These are phyloP conservation scores for Hydnomerulius pinastri DNA, from an alignment of 768 basidiomycete genomes.

Conservation along the genomic window DNA sequence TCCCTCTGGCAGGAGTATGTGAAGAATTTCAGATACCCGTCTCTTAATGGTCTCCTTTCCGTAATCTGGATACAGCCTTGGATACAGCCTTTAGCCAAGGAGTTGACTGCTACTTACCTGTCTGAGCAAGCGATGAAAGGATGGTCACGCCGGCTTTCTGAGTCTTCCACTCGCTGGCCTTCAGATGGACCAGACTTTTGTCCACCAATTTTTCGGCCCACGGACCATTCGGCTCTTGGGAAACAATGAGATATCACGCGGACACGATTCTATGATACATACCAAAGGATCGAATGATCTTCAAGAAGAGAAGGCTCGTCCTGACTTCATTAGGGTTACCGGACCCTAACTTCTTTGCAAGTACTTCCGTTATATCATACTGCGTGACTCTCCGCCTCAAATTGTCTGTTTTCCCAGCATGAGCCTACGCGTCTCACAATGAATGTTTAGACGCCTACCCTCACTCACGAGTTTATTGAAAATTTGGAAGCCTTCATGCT, in stretches of 20 bases:
- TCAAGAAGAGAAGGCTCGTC: slow-evolving; percentile 25
- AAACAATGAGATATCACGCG: not conserved
- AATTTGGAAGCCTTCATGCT: slow-evolving; percentile 19
- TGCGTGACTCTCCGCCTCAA: slow-evolving; percentile 2
- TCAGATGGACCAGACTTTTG: slow-evolving; percentile 11
- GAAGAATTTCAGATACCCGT: slow-evolving; percentile 11
- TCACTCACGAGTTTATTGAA: slow-evolving; percentile 14
- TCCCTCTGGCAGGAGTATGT: slow-evolving; percentile 17
- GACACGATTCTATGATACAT: not conserved
- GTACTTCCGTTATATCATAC: slow-evolving; percentile 17
- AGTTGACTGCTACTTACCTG: slow-evolving; percentile 7
- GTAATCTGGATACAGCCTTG: slow-evolving; percentile 11
- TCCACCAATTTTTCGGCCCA: slow-evolving; percentile 12
- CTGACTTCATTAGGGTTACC: slow-evolving; percentile 16
- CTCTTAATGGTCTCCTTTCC: slow-evolving; percentile 11
- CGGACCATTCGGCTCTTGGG: slow-evolving; percentile 9
- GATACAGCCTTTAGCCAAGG: not conserved
- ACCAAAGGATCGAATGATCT: slow-evolving; percentile 14
- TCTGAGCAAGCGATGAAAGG: slow-evolving; percentile 16
- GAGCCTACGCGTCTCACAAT: not conserved
- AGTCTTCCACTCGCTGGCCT: slow-evolving; percentile 7
- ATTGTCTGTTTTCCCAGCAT: not conserved
- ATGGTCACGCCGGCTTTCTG: slow-evolving; percentile 20
- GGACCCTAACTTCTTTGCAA: slow-evolving; percentile 15
- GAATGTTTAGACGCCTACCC: not conserved